These are phyloP conservation scores for Leccinum holopus DNA, from an alignment of 1,284 basidiomycete species.

Conservation along the genomic window DNA sequence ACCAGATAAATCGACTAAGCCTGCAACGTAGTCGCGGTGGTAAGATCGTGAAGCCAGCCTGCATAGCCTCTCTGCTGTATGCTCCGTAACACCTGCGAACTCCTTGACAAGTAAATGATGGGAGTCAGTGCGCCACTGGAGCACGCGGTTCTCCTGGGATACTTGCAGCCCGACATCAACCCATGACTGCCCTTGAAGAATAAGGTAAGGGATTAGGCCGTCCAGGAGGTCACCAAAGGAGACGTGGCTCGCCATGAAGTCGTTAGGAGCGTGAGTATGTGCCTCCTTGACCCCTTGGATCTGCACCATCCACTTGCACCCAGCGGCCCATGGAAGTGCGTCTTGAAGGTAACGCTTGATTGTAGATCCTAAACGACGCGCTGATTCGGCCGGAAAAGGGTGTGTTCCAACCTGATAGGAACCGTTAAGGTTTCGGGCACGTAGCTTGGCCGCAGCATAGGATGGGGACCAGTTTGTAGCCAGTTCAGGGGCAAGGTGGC, in stretches of 20 bases:
- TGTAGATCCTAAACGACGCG: not conserved
- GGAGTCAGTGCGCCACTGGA: conserved; percentile 10
- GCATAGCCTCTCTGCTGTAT: conserved; percentile 1
- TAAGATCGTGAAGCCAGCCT: conserved; percentile 1
- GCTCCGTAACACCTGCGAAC: not conserved
- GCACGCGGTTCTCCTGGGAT: conserved; percentile 1
- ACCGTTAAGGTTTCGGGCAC: conserved; percentile 7
- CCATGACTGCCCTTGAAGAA: conserved; percentile 8
- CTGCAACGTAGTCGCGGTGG: conserved; percentile 6
- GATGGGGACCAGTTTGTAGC: conserved; percentile 13
- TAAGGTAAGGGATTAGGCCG: not conserved
- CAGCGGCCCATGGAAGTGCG: conserved; percentile 3
- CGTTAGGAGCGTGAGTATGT: not conserved
- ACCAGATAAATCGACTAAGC: conserved; percentile 3
- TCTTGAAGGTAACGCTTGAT: conserved; percentile 1
- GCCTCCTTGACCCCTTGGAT: conserved; percentile 15
- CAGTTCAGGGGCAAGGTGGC: conserved; percentile 6
- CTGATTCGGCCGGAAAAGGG: conserved; percentile 5
- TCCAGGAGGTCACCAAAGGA: not conserved
- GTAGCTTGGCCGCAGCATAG: conserved; percentile 5
- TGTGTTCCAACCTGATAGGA: conserved; percentile 9
- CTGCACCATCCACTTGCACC: conserved; percentile 12
- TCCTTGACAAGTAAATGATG: conserved; percentile 7
- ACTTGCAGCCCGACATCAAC: conserved; percentile 9
- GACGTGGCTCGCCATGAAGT: not conserved